Evolutionary conservation across 2,329 filamentous ascomycete genomes (phyloP), one percentile per base, ranked within the genome.

Genomic region (Cladophialophora carrionii): DNA sequence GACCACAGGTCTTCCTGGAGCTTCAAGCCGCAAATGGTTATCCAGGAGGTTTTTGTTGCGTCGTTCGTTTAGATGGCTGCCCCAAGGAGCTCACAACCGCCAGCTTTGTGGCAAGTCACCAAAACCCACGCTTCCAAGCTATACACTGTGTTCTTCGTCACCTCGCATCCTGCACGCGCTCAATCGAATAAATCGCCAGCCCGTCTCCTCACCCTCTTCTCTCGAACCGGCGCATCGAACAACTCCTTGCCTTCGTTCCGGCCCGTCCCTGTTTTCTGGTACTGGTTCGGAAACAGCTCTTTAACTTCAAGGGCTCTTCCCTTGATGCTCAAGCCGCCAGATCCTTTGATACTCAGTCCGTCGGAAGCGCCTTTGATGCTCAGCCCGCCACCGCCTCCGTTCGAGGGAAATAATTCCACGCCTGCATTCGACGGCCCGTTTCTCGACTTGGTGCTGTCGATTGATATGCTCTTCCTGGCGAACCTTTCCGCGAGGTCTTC

Each of bases 131-230:
- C 48, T 9, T 51, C 20, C 46, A 24, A 24, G 17, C 3, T 12
- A n/a, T 49, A 12, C 7, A 22, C 34, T 17, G 2, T 48, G 43
- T 48, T 1, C 43, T n/a, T 48, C n/a, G 41, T 14, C n/a, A 6
- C n/a, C 48, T 51, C 48, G 10, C 48, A 22, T 8, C 26, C 9
- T 51, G 48, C 22, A 17, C 12, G 29, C 20, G 29, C 20, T 84
- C 76, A 92, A 67, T 83, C 81, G 74, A 92, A 93, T 68, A 90
- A 80, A 77, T 93, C 90, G 71, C 91, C 88, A 0, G 90, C 90
- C 73, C 82, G 87, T 71, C 88, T 85, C 69, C 90, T 84, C 67
- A 81, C 58, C 26, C 68, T 62, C 46, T 65, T 70, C 66, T 68
- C 82, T 67, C 87, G 81, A 29, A 87, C 73, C 68, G 80, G 86